Conservation (phyloP, 1,139 yeast species). For the Pichiaceae sp. region DNA sequence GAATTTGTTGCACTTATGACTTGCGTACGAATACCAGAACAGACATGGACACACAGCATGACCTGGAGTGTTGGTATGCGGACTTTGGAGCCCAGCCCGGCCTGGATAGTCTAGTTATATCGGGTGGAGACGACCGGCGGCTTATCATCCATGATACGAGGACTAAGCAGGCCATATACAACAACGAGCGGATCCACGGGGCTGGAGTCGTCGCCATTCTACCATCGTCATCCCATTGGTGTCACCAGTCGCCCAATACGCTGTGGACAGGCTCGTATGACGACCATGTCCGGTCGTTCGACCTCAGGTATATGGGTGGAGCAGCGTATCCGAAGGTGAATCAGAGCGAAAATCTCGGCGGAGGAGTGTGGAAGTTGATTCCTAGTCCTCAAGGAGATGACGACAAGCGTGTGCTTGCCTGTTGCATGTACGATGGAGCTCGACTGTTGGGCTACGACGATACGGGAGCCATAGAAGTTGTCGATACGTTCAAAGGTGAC, state of each 20-base stretch:
- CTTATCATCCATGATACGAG: slow-evolving; percentile 73
- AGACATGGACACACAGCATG: slow-evolving; percentile 32
- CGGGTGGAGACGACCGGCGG: slow-evolving; percentile 88
- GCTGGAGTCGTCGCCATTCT: slow-evolving; percentile 87
- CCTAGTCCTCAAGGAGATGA: slow-evolving; percentile 40
- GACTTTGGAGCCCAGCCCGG: slow-evolving; percentile 56
- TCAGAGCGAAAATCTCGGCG: slow-evolving; percentile 53
- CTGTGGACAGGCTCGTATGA: slow-evolving; percentile 93
- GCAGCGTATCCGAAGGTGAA: slow-evolving; percentile 30
- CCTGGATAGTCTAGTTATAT: slow-evolving; percentile 50
- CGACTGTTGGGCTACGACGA: slow-evolving; percentile 38
- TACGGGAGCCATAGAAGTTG: slow-evolving; percentile 33
- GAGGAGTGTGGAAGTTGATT: slow-evolving; percentile 90
- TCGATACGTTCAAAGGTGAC: slow-evolving; percentile 49
- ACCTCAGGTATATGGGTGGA: slow-evolving; percentile 42
- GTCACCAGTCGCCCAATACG: slow-evolving; percentile 33
- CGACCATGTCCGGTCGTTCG: slow-evolving; percentile 63
- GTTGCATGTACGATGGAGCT: slow-evolving; percentile 97
- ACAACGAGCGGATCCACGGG: slow-evolving; percentile 55
- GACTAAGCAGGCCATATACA: slow-evolving; percentile 37
- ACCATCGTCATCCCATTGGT: slow-evolving; percentile 23
- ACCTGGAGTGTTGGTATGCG: slow-evolving; percentile 86
- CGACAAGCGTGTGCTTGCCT: slow-evolving; percentile 46
- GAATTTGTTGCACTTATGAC: slow-evolving; percentile 34
- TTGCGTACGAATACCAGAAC: slow-evolving; percentile 11